Base-by-base conservation (phyloP, 352 stramenopile species). In the Hyaloperonospora brassicae region DNA sequence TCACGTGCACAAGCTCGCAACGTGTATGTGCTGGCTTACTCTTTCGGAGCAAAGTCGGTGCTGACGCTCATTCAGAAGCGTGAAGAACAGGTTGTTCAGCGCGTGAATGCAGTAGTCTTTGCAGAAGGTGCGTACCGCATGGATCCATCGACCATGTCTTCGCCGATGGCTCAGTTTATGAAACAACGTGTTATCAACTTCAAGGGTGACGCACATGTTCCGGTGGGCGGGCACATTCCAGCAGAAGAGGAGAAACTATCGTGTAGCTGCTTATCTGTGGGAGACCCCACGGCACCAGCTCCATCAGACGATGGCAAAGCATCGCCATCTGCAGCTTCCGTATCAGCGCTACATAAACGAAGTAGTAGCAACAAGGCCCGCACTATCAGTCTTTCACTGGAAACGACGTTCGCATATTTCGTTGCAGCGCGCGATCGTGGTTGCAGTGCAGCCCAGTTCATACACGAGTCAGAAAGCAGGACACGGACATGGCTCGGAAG, bases 341-440 rank as follows among this genome's bases (percentile, higher is more conserved):
- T 66, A 42, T 73, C 68, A n/a, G 64, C 64, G 9, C 36, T 73
- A 1, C 72, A 63, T 8, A 79, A 70, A 38, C 56, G 70, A 56
- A 65, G 60, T 25, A 85, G 73, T 60, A 86, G 74, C 55, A 90
- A 90, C 61, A 87, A 87, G 54, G 79, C 79, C 5, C 66, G 77
- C 6, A 90, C 79, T 38, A 87, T 90, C 62, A 87, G 72, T 53
- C 59, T 87, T 17, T 76, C 72, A 22, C 56, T 87, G 24, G 77
- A 88, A 52, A 86, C 66, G 21, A 76, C 72, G 17, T 90, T 90
- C 53, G 76, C 67, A n/a, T 90, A 85, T 44, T 90, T 88, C 35
- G 55, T 73, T 17, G 70, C 73, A 25, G 77, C 67, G 14, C 73
- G 79, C 30, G 79, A 90, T 44, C 73, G 76, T n/a, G 57, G 63